Conservation (phyloP, 2,329 filamentous ascomycete species). For the Ascomycota sp. region DNA sequence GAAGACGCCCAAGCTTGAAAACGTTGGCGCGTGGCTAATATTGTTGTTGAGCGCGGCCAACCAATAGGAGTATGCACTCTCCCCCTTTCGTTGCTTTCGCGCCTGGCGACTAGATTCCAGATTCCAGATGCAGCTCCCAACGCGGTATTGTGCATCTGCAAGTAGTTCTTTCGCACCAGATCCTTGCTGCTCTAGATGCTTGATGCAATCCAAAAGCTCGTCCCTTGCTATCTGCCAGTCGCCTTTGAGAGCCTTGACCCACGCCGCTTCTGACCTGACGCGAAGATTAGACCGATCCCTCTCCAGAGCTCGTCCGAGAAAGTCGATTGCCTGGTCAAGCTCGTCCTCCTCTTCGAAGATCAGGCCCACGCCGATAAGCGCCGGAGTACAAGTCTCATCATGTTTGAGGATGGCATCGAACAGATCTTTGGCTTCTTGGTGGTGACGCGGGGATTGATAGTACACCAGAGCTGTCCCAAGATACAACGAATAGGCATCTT, state of each 20-base stretch:
- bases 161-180: constrained; percentile 45
- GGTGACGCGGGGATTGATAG: constrained; percentile 75
- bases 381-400: constrained; percentile 56
- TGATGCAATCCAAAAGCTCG: constrained; percentile 51
- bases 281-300: constrained; percentile 56
- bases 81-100: constrained; percentile 56
- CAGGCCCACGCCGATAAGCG: constrained; percentile 73
- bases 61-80: constrained; percentile 57
- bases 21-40: constrained; percentile 72
- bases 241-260: constrained; percentile 72
- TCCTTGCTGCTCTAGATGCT: constrained; percentile 40
- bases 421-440: constrained; percentile 67
- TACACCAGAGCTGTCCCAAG: constrained; percentile 79
- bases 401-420: constrained; percentile 66
- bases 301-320: constrained; percentile 54
- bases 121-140: constrained; percentile 77
- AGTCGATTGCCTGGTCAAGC: constrained; percentile 61
- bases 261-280: constrained; percentile 72
- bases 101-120: constrained; percentile 52
- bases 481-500: constrained; percentile 54
- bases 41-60: constrained; percentile 70
- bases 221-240: constrained; percentile 47
- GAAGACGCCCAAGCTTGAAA: constrained; percentile 76
- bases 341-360: constrained; percentile 90
- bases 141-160: constrained; percentile 67